A percentile compares a stretch with the other conserved stretches of the same genome.
Conservation (phyloP, 805 yeast genomes). For the Barnettozyma siamensis region DNA sequence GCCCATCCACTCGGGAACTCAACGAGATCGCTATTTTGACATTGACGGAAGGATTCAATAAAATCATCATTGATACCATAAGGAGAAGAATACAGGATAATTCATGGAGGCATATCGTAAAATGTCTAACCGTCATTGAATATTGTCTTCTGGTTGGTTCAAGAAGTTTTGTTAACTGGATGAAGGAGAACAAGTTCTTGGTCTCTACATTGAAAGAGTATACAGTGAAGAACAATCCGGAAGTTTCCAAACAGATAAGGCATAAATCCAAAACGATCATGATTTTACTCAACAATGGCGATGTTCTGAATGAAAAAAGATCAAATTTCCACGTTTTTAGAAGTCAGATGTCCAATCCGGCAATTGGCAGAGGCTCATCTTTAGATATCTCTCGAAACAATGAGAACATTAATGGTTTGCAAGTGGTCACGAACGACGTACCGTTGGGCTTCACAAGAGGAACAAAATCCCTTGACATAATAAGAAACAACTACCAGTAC, state of each 20-base stretch:
- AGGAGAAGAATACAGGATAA: constrained; percentile 33
- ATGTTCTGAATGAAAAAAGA: constrained; percentile 34
- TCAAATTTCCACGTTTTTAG: constrained; percentile 35
- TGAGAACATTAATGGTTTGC: constrained; percentile 2
- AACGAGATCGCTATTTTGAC: constrained; percentile 46
- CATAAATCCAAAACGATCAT: constrained; percentile 32
- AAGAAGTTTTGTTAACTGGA: constrained; percentile 42
- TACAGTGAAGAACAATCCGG: constrained; percentile 22
- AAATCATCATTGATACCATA: constrained; percentile 33
- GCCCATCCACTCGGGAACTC: constrained; percentile 53
- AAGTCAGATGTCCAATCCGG: constrained; percentile 37
- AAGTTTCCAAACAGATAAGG: constrained; percentile 31
- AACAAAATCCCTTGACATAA: constrained; percentile 28
- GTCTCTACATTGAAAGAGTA: constrained; percentile 25
- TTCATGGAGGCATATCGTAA: constrained; percentile 37
- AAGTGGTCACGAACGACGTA: constrained; percentile 4
- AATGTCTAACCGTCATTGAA: constrained; percentile 46
- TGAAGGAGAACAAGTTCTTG: constrained; percentile 35
- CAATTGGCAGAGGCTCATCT: constrained; percentile 26
- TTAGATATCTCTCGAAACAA: constrained; percentile 17
- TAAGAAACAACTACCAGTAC: not conserved
- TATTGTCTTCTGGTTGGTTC: constrained; percentile 52
- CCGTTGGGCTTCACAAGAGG: constrained; percentile 13
- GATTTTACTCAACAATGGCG: constrained; percentile 28
- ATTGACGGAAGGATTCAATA: constrained; percentile 32